Base-by-base conservation (phyloP, 495 filamentous ascomycete species). In the Bacidia rubella region DNA sequence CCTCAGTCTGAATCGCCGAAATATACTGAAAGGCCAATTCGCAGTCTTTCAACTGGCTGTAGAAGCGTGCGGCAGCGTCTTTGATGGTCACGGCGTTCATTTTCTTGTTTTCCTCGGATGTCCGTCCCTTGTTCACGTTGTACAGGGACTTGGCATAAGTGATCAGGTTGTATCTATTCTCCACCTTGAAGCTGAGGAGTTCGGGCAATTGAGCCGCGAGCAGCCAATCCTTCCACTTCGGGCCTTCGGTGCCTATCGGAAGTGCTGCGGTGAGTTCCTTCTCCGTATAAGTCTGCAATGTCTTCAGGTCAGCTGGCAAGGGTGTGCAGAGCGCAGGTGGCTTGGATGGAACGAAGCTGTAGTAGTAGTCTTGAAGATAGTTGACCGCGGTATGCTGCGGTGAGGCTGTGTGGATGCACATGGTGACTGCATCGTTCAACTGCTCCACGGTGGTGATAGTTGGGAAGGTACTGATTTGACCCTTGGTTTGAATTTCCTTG, bases 361-460 rank as follows among this genome's bases (percentile, higher is more conserved):
- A 64, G 62, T 75, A 75, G 54, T 68, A 74, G 49, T 73, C 62
- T 48, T 73, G 72, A 1, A 75, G 63, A 55, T 75, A 75, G 55
- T 74, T 75, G 40, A 74, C 62, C 17, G 72, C 68, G 10, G 65
- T 70, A 61, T 74, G 72, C 53, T 66, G 72, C 0, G 72, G 71
- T 2, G 72, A 59, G 25, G 72, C 72, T 47, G 70, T 70, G 60
- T 73, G 69, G 57, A 75, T 74, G 63, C 71, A 74, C 72, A 75
- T 74, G 22, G 72, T 75, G 15, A 66, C 49, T 17, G 63, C 62
- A 45, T 66, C 64, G 26, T 54, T 44, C 11, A 60, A 49, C 27
- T 56, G 49, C 11, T 49, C 47, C 29, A 63, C 29, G 11, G 65
- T 63, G 32, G 27, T 56, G 46, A 65, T 62, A 22, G 26, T 38